Evolutionary conservation across 2,329 filamentous ascomycete genomes (phyloP), one percentile per base, ranked within the genome.

Genomic region (Colletotrichum siamense): DNA sequence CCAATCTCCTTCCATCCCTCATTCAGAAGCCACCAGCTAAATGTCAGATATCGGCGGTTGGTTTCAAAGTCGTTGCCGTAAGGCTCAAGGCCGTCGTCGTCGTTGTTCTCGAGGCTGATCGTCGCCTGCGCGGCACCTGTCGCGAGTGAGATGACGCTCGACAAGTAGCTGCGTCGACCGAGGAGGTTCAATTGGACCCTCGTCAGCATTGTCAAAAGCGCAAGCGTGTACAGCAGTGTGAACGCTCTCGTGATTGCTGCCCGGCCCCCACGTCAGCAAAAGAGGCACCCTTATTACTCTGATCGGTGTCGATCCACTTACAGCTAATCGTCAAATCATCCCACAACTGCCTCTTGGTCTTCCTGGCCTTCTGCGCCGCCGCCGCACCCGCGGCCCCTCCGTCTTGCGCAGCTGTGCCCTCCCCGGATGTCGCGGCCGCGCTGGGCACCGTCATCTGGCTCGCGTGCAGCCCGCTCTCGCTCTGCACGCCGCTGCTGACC

Each of bases 1-100:
- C 96, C 94, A 73, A 99, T 87, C 74, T 96, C 92, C 79, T 93
- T 92, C 93, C 96, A 99, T 59, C 97, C 97, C 79, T 92, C 92
- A 85, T 99, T 96, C 64, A 99, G 89, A 63, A 99, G 88, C 96
- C 96, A 99, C 97, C 97, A 99, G 86, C 95, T 98, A 84, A 99
- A 98, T 55, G 96, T 98, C 65, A 99, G 89, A 82, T 99, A 99
- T 82, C 95, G 95, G 80, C 96, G 91, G 85, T 99, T 99, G 39
- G 96, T 98, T 84, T 98, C 96, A 80, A 98, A 98, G 84, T 99
- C 97, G 84, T 95, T 96, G 61, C 96, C 96, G 82, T 98, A 96
- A 6, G 93, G 91, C 80, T 96, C 95, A 22, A 91, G 89, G 81
- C 94, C 94, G 82, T 97, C 95, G 83, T 98, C 96, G 82, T 98